These are phyloP conservation scores for Monilinia polystroma DNA, from an alignment of 2,329 filamentous ascomycete species.

Conservation along the genomic window DNA sequence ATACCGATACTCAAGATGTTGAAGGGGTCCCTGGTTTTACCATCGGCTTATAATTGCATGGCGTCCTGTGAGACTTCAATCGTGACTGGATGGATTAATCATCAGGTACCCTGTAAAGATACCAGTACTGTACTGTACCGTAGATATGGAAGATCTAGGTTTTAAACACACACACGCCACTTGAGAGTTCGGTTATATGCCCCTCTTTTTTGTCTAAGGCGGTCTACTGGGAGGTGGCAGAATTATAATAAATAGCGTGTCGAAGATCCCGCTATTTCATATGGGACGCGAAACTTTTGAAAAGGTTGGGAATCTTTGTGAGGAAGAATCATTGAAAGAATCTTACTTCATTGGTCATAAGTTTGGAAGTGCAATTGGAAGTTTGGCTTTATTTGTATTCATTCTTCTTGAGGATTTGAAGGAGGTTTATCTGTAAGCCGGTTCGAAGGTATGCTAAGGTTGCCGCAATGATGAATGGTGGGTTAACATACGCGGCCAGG, in stretches of 20 bases:
- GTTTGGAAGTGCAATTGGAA: neutral
- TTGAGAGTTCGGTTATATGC: neutral
- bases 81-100: no score
- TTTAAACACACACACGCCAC: no score
- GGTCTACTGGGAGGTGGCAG: neutral
- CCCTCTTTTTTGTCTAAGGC: neutral
- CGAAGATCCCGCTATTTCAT: neutral
- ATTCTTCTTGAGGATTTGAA: neutral
- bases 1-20: no score
- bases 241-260: constrained; percentile 6
- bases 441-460: neutral
- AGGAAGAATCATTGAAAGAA: neutral
- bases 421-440: neutral
- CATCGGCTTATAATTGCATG: no score
- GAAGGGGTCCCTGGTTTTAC: no score
- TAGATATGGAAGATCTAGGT: neutral
- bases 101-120: no score
- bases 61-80: no score
- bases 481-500: neutral
- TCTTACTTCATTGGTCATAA: neutral
- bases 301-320: neutral
- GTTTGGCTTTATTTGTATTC: neutral
- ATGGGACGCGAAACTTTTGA: neutral
- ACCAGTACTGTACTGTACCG: no score
- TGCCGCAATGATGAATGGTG: neutral